Conservation (phyloP, 176 grass and related monocot genomes). For the Hsuehochloa calcarea region DNA sequence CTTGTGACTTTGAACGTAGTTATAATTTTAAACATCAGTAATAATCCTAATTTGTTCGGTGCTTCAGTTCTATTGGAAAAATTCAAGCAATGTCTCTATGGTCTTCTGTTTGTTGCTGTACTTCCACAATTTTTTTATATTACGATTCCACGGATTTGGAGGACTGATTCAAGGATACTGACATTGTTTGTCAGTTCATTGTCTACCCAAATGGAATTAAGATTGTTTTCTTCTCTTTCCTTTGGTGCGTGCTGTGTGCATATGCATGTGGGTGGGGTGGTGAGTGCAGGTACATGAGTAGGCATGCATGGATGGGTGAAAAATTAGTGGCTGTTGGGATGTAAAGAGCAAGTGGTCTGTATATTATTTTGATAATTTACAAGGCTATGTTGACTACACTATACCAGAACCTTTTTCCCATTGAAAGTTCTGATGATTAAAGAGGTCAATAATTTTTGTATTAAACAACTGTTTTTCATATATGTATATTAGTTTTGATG, state of each 20-base stretch:
- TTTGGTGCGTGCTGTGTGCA: not conserved
- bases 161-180: not conserved
- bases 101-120: not conserved
- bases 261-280: not conserved
- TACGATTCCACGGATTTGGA: not conserved
- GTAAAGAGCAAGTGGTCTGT: not conserved
- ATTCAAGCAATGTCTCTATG: not conserved
- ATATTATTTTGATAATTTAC: not conserved
- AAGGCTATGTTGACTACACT: not conserved
- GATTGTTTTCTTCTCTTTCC: not conserved
- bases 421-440: not conserved
- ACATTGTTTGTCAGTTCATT: not conserved
- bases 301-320: not conserved
- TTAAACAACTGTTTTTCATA: not conserved
- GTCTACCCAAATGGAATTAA: not conserved
- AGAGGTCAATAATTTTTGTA: not conserved
- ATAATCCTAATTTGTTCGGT: not conserved
- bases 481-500: slow-evolving; percentile 12
- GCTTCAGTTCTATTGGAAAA: not conserved
- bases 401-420: not conserved
- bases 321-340: not conserved
- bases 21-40: not conserved
- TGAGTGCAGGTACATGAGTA: not conserved
- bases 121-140: not conserved
- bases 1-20: not conserved